phyloP scores from a whole-genome alignment of 2,329 filamentous ascomycete genomes.

The Blumeria graminis region DNA sequence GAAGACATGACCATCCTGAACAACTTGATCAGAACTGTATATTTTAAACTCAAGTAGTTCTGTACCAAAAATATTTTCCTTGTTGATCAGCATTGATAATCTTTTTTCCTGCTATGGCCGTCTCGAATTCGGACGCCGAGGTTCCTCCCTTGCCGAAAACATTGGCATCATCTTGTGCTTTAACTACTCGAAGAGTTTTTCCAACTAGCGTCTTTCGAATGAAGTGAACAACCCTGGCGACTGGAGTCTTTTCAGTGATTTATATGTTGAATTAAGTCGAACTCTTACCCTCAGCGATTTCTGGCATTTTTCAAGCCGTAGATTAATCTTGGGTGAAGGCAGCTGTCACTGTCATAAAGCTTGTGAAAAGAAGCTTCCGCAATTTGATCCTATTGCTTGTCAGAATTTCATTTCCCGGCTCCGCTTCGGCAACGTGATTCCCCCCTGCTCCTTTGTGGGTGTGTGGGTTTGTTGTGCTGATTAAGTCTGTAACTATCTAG shows the following conservation, averaged over 20 bases:
- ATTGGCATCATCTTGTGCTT: conserved; percentile 54
- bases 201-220: conserved; percentile 65
- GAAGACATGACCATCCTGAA: conserved; percentile 42
- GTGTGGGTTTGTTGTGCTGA: no score
- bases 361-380: no score
- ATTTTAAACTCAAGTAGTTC: not conserved
- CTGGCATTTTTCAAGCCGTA: conserved; percentile 24
- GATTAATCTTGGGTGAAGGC: no score
- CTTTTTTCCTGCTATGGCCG: conserved; percentile 50
- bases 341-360: no score
- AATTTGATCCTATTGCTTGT: no score
- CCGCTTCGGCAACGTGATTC: no score
- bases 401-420: no score
- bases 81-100: conserved; percentile 51
- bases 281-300: conserved; percentile 32
- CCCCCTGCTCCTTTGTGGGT: no score
- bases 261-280: not conserved
- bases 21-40: not conserved
- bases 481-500: no score
- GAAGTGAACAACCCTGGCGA: conserved; percentile 69
- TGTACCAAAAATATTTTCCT: conserved; percentile 85
- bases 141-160: conserved; percentile 84
- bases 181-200: conserved; percentile 47
- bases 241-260: conserved; percentile 17
- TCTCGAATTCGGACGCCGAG: conserved; percentile 47